A percentile compares a stretch with the other conserved stretches of the same genome.
Conservation (phyloP, 1,139 yeast species). For the Candida glucosophila region DNA sequence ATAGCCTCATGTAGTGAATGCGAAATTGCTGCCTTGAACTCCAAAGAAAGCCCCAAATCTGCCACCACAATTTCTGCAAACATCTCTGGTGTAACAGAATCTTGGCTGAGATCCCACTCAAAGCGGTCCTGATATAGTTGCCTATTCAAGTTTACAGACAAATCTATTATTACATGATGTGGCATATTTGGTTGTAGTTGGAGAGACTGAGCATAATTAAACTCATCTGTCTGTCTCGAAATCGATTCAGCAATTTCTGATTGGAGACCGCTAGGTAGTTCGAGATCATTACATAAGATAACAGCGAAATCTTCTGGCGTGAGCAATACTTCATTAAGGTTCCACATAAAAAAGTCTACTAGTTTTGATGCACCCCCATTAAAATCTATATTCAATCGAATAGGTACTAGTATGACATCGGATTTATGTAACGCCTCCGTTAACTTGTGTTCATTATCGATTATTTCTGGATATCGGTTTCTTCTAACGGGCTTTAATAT, state of each 20-base stretch:
- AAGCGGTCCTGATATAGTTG: conserved; percentile 84
- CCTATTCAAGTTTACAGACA: conserved; percentile 78
- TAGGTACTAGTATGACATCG: conserved; percentile 59
- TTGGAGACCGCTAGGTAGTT: conserved; percentile 58
- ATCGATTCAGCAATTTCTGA: conserved; percentile 64
- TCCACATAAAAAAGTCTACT: conserved; percentile 87
- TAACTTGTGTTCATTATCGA: conserved; percentile 18
- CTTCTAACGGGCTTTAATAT: conserved; percentile 26
- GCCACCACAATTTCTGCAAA: conserved; percentile 78
- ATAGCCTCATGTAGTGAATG: conserved; percentile 80
- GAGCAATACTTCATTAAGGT: conserved; percentile 64
- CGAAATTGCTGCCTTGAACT: conserved; percentile 85
- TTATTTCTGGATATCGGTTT: conserved; percentile 18
- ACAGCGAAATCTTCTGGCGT: conserved; percentile 83
- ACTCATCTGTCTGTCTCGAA: conserved; percentile 73
- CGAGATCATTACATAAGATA: conserved; percentile 74
- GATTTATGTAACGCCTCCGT: conserved; percentile 17
- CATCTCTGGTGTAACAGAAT: conserved; percentile 66
- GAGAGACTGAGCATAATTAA: conserved; percentile 45
- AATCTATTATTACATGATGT: conserved; percentile 69
- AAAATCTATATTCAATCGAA: conserved; percentile 66
- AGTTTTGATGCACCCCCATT: conserved; percentile 52
- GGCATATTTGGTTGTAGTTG: conserved; percentile 57
- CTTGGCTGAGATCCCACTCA: conserved; percentile 81
- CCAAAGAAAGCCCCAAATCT: conserved; percentile 78